phyloP scores from a whole-genome alignment of 129 eudicot species.

The Saposhnikovia divaricata region DNA sequence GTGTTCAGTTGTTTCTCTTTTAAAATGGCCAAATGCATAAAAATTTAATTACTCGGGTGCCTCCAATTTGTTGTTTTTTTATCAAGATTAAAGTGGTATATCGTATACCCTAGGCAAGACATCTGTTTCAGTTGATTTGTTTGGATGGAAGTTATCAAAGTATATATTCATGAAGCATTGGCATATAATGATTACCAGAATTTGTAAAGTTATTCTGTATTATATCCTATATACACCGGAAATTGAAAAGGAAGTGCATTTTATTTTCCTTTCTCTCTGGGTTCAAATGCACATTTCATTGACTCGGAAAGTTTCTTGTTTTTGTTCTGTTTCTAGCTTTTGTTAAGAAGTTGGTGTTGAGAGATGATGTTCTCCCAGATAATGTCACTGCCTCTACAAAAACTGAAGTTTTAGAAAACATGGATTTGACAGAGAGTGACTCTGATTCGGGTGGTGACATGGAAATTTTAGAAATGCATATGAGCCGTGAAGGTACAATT shows the following conservation, averaged over 20 bases:
- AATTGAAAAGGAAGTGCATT: neutral
- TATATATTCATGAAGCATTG: neutral
- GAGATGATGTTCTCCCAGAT: conserved; percentile 30
- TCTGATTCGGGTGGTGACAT: conserved; percentile 21
- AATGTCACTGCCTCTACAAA: conserved; percentile 37
- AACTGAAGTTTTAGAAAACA: conserved; percentile 28
- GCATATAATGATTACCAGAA: neutral
- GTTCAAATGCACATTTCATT: neutral
- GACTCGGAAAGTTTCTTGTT: neutral
- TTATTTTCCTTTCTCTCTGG: neutral
- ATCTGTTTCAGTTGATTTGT: neutral
- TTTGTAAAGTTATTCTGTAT: neutral
- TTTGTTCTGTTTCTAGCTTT: conserved; percentile 44
- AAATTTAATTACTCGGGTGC: neutral
- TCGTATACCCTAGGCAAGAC: no score
- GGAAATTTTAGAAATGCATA: conserved; percentile 25
- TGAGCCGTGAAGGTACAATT: conserved; percentile 31
- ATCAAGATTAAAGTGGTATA: neutral
- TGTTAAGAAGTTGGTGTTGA: conserved; percentile 36
- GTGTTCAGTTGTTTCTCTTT: neutral
- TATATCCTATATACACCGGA: neutral
- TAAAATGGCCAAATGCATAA: neutral
- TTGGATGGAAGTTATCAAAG: neutral
- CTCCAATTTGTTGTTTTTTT: no score
- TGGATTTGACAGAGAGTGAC: conserved; percentile 29